phyloP scores from a whole-genome alignment of 495 filamentous ascomycete genomes.

The Xeromyces bisporus region DNA sequence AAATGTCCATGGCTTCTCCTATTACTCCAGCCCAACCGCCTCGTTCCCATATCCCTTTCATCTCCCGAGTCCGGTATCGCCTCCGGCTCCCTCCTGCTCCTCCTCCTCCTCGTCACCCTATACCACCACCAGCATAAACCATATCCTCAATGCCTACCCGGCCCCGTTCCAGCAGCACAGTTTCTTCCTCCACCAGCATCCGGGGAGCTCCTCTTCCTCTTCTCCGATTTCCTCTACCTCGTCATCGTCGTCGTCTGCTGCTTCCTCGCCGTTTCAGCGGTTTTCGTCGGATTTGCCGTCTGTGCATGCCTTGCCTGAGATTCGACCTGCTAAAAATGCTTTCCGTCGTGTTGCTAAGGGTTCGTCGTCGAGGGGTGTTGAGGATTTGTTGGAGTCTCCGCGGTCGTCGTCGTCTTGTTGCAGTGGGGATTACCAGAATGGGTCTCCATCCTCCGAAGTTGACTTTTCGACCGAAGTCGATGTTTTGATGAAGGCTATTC shows the following conservation, averaged over 20 bases:
- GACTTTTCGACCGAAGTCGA: constrained; percentile 73
- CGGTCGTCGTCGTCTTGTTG: constrained; percentile 2
- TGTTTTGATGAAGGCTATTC: constrained; percentile 82
- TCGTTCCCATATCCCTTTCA: constrained; percentile 24
- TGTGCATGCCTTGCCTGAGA: constrained; percentile 20
- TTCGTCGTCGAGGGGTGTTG: constrained; percentile 7
- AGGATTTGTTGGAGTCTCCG: constrained; percentile 3
- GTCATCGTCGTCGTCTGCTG: too few relatives aligned
- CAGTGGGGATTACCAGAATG: constrained; percentile 7
- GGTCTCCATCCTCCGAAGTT: constrained; percentile 18
- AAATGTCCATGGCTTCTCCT: constrained; percentile 18
- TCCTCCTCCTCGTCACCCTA: constrained; percentile 24
- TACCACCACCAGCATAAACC: constrained; percentile 18
- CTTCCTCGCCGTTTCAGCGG: constrained; percentile 15
- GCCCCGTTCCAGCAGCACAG: constrained; percentile 22
- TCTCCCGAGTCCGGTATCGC: too few relatives aligned
- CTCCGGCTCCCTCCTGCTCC: too few relatives aligned
- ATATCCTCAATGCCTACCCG: constrained; percentile 19
- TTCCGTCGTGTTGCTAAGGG: constrained; percentile 16
- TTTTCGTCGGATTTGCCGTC: constrained; percentile 17
- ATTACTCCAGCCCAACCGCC: constrained; percentile 21
- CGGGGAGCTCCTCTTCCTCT: too few relatives aligned
- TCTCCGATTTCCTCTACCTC: too few relatives aligned
- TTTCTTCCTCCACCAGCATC: constrained; percentile 13
- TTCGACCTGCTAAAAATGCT: constrained; percentile 27